These are phyloP conservation scores for Aspergillus sp. DNA, from an alignment of 2,329 filamentous ascomycete genomes.

Conservation along the genomic window DNA sequence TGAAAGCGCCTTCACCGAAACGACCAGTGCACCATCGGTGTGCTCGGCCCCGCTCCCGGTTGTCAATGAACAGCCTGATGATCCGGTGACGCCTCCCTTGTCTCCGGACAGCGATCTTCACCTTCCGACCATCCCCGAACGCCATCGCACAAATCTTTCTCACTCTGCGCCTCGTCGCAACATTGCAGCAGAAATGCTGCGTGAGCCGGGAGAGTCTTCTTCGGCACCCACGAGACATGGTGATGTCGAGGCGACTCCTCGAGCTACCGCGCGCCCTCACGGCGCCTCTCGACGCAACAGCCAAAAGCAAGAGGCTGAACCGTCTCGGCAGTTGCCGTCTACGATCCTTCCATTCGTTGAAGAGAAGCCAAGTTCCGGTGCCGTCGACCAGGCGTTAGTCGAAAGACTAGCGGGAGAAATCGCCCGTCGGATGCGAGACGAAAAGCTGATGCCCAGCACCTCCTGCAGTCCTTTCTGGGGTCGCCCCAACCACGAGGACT, in stretches of 20 bases:
- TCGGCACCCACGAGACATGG: constrained; percentile 21
- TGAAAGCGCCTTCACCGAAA: constrained; percentile 42
- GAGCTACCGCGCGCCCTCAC: constrained; percentile 24
- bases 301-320: constrained; percentile 30
- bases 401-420: constrained; percentile 87
- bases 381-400: constrained; percentile 49
- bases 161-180: constrained; percentile 24
- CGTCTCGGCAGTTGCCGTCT: constrained; percentile 31
- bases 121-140: constrained; percentile 36
- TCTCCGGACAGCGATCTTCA: constrained; percentile 42
- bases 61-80: constrained; percentile 60
- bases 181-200: constrained; percentile 19
- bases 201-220: constrained; percentile 27
- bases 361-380: constrained; percentile 29
- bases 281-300: constrained; percentile 13
- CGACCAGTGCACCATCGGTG: constrained; percentile 45
- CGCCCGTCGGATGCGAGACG: constrained; percentile 77
- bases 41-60: constrained; percentile 57
- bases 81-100: constrained; percentile 53
- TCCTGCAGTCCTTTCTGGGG: constrained; percentile 39
- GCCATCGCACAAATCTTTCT: constrained; percentile 30
- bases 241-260: constrained; percentile 37
- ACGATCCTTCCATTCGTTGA: constrained; percentile 37
- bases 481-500: constrained; percentile 34
- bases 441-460: constrained; percentile 57